These are phyloP conservation scores for maize (Zea mays) DNA, from an alignment of 176 grass and related monocot species.

Conservation along the genomic window DNA sequence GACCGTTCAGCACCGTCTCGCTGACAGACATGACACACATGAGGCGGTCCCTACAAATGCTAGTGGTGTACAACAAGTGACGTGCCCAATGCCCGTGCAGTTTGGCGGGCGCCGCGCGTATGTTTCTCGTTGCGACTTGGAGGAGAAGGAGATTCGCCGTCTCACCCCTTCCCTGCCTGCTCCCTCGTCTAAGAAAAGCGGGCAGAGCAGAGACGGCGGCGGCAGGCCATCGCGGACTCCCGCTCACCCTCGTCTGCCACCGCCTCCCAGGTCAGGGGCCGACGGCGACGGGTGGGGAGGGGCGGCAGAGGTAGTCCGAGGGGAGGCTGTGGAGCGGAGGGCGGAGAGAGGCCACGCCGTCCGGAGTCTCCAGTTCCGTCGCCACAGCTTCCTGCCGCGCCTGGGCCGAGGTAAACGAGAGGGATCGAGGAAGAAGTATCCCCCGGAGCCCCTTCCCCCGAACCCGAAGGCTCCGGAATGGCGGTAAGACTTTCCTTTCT, in stretches of 20 bases:
- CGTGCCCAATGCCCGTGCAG: background rate
- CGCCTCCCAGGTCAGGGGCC: background rate
- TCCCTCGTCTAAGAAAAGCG: background rate
- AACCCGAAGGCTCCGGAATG: background rate
- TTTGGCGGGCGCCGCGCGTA: slow-evolving; percentile 11
- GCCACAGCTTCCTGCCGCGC: background rate
- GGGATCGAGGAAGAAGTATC: background rate
- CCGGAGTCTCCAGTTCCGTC: background rate
- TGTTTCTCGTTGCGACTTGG: background rate
- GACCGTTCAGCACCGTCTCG: background rate
- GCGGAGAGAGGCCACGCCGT: background rate
- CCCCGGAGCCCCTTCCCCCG: background rate
- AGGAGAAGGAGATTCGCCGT: slow-evolving; percentile 1
- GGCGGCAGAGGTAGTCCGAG: background rate
- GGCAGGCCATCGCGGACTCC: background rate
- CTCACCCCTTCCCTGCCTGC: no score
- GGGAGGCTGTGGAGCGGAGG: background rate
- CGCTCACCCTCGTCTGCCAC: background rate
- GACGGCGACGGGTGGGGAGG: background rate
- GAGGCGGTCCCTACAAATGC: background rate
- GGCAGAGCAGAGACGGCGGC: background rate
- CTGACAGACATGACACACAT: background rate
- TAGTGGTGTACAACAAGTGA: background rate
- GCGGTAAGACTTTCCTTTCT: background rate
- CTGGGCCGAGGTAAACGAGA: background rate